phyloP scores from a whole-genome alignment of 345 rosid genomes.

The rapeseed (Brassica napus) region Da-Ae NC_063452.1:26373501-26374000 shows the following conservation, averaged over 20 bases:
- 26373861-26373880: neutral
- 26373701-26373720: constrained; percentile 38
- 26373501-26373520: neutral
- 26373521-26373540: constrained; percentile 34
- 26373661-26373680: neutral
- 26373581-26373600: constrained; percentile 43
- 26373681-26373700: constrained; percentile 18
- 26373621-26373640: neutral
- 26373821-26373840: too few species aligned
- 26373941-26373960: constrained; percentile 74
- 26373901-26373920: constrained; percentile 48
- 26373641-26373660: neutral
- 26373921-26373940: constrained; percentile 73
- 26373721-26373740: constrained; percentile 56
- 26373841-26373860: too few species aligned
- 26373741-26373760: constrained; percentile 86
- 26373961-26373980: constrained; percentile 61
- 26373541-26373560: constrained; percentile 26
- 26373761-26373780: constrained; percentile 97
- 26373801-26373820: too few species aligned
- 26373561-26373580: constrained; percentile 38
- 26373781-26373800: too few species aligned
- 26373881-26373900: neutral
- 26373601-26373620: constrained; percentile 26
- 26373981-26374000: constrained; percentile 86